Percentiles rank a stretch among this genome's conserved stretches.
Evolutionary conservation across 495 filamentous ascomycete species (phyloP).

Genomic region (Aspergillus diversus): DNA sequence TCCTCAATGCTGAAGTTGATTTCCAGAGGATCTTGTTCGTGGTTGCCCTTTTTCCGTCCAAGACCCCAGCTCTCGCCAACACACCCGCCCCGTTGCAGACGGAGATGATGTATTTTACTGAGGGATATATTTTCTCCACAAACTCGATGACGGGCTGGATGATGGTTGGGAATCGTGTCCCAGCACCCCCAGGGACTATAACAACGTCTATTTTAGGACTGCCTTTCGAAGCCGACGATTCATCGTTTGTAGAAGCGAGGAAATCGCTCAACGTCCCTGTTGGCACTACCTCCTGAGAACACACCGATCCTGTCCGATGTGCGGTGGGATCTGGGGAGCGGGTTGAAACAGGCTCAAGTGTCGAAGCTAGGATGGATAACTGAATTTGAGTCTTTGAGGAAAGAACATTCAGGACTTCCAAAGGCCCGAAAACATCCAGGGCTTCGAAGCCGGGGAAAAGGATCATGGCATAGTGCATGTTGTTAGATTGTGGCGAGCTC

Average conservation of each 20-base stretch:
- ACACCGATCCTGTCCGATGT: slow-evolving; percentile 25
- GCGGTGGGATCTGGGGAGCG: slow-evolving; percentile 14
- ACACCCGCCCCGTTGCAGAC: slow-evolving; percentile 64
- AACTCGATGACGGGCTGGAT: slow-evolving; percentile 46
- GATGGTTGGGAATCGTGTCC: slow-evolving; percentile 39
- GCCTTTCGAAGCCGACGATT: slow-evolving; percentile 24
- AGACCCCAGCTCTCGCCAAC: slow-evolving; percentile 55
- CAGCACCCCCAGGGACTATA: slow-evolving; percentile 66
- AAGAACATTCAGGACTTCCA: slow-evolving; percentile 64
- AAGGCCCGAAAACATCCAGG: slow-evolving; percentile 60
- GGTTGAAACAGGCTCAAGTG: slow-evolving; percentile 56
- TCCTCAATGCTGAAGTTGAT: slow-evolving; percentile 38
- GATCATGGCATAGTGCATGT: slow-evolving; percentile 29
- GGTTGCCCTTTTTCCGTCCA: slow-evolving; percentile 64
- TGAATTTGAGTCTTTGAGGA: slow-evolving; percentile 41
- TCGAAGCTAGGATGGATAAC: slow-evolving; percentile 55
- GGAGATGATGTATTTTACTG: slow-evolving; percentile 59
- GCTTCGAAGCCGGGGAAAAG: slow-evolving; percentile 43
- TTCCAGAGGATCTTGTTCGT: slow-evolving; percentile 41
- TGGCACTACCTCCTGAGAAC: slow-evolving; percentile 52
- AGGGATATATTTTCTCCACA: slow-evolving; percentile 44
- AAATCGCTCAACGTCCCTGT: slow-evolving; percentile 58
- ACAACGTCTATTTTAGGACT: slow-evolving; percentile 54
- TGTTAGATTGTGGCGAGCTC: neutral
- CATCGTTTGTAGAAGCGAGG: slow-evolving; percentile 31